Evolutionary conservation across 2,329 filamentous ascomycete genomes (phyloP), one percentile per base, ranked within the genome.

Genomic region (Alternaria incomplexa): DNA sequence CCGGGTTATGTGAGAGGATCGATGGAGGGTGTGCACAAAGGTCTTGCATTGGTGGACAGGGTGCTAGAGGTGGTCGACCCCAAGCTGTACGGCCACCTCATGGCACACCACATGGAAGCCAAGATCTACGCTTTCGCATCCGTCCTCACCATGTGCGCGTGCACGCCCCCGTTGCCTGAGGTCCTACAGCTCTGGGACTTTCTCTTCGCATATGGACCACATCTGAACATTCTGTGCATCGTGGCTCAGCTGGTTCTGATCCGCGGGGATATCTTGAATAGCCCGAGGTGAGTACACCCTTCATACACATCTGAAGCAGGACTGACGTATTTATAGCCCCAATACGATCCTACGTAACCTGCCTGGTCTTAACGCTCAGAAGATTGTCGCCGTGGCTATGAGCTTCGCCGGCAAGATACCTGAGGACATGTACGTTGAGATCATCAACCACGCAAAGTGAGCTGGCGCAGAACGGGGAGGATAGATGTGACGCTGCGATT

Each of bases 51-150:
- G 10, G 94, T 99, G 22, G 96, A 99, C 80, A 93, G 93, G 75
- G 93, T 97, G 54, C 84, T 99, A 23, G 90, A 93, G 63, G 93
- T 97, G 60, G 93, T 97, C 51, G 96, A 98, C 76, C 90, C 92
- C 2, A 96, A 94, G 79, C 85, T 99, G 48, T 93, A 91, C 73
- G 83, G 89, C 25, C 93, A 97, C 78, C 86, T 99, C 28, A 91
- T 92, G 62, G 89, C 90, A 58, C 96, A 97, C 80, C 92, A 92
- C 12, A 89, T 99, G 79, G 90, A 93, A 65, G 96, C 96, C 3
- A 93, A 97, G 82, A 91, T 99, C 58, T 99, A 98, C 78, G 96
- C 95, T 3, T 99, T 99, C 74, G 93, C 96, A 2, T 96, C 93
- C 1, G 96, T 99, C 0, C 84, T 98, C 67, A 99, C 96, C 0